These are phyloP conservation scores for Atalantia buxifolia DNA, from an alignment of 345 rosid species.

Conservation along the genomic window DNA sequence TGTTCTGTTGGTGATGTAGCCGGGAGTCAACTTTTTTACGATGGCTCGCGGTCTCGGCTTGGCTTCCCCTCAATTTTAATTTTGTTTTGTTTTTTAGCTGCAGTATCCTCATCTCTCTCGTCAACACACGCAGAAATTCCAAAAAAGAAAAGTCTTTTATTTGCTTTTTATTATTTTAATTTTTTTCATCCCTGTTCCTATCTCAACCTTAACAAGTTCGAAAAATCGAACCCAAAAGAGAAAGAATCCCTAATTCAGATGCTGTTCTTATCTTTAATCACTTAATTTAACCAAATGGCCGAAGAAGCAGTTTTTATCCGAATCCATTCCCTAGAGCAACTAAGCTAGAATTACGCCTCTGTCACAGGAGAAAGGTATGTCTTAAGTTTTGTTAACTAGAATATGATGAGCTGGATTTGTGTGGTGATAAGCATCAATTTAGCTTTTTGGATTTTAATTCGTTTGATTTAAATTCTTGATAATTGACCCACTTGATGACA, in stretches of 20 bases:
- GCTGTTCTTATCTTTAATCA: background rate
- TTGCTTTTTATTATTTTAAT: too few relatives aligned
- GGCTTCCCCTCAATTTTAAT: background rate
- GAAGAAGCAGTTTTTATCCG: background rate
- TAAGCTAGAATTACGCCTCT: background rate
- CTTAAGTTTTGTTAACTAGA: background rate
- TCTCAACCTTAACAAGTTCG: background rate
- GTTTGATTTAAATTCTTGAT: background rate
- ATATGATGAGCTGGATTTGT: background rate
- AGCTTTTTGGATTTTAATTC: background rate
- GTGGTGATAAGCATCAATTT: background rate
- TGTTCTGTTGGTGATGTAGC: background rate
- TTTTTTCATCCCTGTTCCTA: background rate
- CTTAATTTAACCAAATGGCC: background rate
- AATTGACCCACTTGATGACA: background rate
- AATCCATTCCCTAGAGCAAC: background rate
- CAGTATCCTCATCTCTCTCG: background rate
- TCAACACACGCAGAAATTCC: background rate
- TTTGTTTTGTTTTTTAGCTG: background rate
- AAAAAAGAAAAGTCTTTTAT: background rate
- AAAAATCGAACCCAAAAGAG: background rate
- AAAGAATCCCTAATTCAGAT: slow-evolving; percentile 4
- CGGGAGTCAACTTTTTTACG: background rate
- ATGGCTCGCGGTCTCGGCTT: background rate
- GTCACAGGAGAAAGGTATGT: background rate